A percentile compares a stretch with the other conserved stretches of the same genome.
Evolutionary conservation across 768 basidiomycete genomes (phyloP).

Genomic region (Holtermanniella nyarrowii): DNA sequence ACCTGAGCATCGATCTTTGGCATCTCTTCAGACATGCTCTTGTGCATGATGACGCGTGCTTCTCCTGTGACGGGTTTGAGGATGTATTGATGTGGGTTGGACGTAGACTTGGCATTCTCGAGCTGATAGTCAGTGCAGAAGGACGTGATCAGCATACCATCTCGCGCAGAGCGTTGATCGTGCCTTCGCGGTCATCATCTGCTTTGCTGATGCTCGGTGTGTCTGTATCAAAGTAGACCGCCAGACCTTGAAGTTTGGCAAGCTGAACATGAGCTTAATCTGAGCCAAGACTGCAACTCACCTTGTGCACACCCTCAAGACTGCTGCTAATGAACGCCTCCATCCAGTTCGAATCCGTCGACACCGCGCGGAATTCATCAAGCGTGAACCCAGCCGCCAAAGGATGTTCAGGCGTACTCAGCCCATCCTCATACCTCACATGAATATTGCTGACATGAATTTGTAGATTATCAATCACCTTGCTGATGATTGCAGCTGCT

Average conservation of each 20-base stretch:
- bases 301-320: constrained; percentile 80
- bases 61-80: constrained; percentile 92
- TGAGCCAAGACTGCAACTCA: constrained; percentile 26
- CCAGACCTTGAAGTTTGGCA: constrained; percentile 72
- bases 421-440: constrained; percentile 86
- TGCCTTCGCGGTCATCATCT: constrained; percentile 50
- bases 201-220: constrained; percentile 60
- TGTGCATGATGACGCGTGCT: constrained; percentile 76
- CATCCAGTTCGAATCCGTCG: constrained; percentile 78
- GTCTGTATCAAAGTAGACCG: constrained; percentile 93
- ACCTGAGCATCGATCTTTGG: constrained; percentile 82
- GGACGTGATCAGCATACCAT: constrained; percentile 52
- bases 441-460: constrained; percentile 93
- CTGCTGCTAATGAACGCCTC: constrained; percentile 87
- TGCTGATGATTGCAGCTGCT: constrained; percentile 67
- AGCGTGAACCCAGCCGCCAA: constrained; percentile 87
- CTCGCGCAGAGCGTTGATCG: constrained; percentile 59
- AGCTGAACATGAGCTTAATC: constrained; percentile 47
- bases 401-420: constrained; percentile 89
- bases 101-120: background rate
- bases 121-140: no score
- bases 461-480: constrained; percentile 92
- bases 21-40: constrained; percentile 58
- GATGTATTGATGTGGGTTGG: constrained; percentile 73
- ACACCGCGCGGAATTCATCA: constrained; percentile 74